Evolutionary conservation across 2,329 filamentous ascomycete species (phyloP).

Genomic region (Aspergillus sp.): DNA sequence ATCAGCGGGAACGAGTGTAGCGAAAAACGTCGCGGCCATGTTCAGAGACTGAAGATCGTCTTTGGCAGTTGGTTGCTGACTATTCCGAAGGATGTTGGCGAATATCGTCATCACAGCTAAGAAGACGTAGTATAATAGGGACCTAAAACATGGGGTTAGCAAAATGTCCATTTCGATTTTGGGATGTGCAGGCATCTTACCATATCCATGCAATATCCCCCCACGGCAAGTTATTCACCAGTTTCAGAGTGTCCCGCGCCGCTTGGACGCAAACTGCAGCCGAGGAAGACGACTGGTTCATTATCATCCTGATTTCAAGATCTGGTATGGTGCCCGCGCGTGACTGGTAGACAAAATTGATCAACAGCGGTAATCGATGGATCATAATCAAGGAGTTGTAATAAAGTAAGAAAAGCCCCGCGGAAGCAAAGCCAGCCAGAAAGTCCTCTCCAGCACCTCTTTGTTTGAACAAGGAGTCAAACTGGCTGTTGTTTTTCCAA

Average conservation of each 20-base stretch:
- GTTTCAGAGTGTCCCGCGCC: constrained; percentile 81
- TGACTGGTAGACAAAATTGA: constrained; percentile 89
- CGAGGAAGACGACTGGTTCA: constrained; percentile 84
- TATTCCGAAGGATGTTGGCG: constrained; percentile 89
- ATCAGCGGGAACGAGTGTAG: constrained; percentile 73
- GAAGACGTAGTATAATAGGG: constrained; percentile 91
- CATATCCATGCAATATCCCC: constrained; percentile 92
- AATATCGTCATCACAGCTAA: constrained; percentile 90
- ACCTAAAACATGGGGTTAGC: constrained; percentile 46
- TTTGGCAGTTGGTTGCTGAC: constrained; percentile 74
- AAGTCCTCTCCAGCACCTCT: constrained; percentile 86
- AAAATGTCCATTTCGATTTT: background rate
- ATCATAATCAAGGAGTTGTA: constrained; percentile 96
- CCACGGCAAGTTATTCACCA: constrained; percentile 91
- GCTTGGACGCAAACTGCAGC: constrained; percentile 84
- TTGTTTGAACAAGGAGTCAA: constrained; percentile 84
- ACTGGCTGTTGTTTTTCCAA: constrained; percentile 87
- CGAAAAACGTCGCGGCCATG: constrained; percentile 83
- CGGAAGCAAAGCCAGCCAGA: constrained; percentile 82
- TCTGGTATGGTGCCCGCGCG: constrained; percentile 62
- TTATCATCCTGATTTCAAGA: constrained; percentile 61
- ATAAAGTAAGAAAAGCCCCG: constrained; percentile 89
- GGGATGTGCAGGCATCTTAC: constrained; percentile 52
- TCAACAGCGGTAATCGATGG: constrained; percentile 91
- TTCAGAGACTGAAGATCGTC: constrained; percentile 86